These are phyloP conservation scores for Sistotremastrum suecicum DNA, from an alignment of 768 basidiomycete species.

Conservation along the genomic window DNA sequence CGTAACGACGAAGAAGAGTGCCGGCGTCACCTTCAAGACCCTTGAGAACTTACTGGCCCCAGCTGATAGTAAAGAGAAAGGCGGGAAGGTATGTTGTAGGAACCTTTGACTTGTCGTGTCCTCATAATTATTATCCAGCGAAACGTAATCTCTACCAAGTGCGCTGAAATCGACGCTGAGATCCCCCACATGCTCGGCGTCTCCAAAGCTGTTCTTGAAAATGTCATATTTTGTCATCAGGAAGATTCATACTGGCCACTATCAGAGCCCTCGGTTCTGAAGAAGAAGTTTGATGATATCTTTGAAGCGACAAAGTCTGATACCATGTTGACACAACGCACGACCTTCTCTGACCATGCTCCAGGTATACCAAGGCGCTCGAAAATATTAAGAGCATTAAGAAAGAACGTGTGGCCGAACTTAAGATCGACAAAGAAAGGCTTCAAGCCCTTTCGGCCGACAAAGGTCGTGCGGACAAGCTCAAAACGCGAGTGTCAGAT, in stretches of 20 bases:
- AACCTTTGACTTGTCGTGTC: neutral
- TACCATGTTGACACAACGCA: neutral
- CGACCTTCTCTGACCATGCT: neutral
- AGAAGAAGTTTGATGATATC: constrained; percentile 99
- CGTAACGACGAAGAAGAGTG: constrained; percentile 84
- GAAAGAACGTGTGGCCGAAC: constrained; percentile 80
- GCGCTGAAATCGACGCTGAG: constrained; percentile 90
- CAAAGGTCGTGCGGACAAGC: constrained; percentile 77
- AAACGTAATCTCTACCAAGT: constrained; percentile 88
- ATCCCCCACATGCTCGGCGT: constrained; percentile 90
- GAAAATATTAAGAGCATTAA: constrained; percentile 82
- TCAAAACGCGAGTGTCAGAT: constrained; percentile 50
- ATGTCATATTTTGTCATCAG: constrained; percentile 99
- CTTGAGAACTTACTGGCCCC: constrained; percentile 79
- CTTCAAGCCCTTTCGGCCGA: constrained; percentile 64
- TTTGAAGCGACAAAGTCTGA: constrained; percentile 90
- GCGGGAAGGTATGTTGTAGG: constrained; percentile 51
- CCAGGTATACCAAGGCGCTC: constrained; percentile 90
- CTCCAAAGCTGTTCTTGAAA: constrained; percentile 95
- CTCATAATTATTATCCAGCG: constrained; percentile 32
- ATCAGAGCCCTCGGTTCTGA: constrained; percentile 75
- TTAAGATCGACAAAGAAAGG: constrained; percentile 87
- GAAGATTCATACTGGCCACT: constrained; percentile 99
- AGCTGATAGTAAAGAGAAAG: constrained; percentile 54
- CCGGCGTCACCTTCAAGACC: constrained; percentile 90